Conservation (phyloP, 2,329 filamentous ascomycete genomes). For the Sporothrix mexicana region DNA sequence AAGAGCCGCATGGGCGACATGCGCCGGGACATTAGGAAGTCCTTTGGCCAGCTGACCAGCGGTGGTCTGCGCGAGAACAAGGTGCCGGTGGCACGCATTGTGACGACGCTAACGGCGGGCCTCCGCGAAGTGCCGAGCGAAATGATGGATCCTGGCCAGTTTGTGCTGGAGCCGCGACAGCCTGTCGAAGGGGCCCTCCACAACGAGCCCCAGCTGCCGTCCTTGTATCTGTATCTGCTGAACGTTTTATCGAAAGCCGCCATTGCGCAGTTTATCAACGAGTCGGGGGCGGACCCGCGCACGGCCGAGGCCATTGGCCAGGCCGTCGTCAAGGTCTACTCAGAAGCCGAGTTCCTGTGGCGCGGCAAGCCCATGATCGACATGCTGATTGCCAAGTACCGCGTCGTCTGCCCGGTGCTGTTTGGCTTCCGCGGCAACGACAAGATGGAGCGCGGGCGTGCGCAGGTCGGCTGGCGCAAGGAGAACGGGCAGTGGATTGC, state of each 20-base stretch:
- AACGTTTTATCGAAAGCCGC: conserved; percentile 73
- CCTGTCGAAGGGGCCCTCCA: conserved; percentile 50
- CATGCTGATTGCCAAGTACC: conserved; percentile 81
- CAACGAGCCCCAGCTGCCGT: conserved; percentile 58
- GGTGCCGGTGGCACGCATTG: conserved; percentile 59
- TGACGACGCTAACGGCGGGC: conserved; percentile 57
- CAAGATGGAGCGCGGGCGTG: conserved; percentile 69
- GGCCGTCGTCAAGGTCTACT: conserved; percentile 71
- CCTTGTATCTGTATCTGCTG: conserved; percentile 72
- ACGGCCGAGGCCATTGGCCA: conserved; percentile 76
- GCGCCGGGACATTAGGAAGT: conserved; percentile 72
- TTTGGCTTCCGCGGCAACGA: conserved; percentile 83
- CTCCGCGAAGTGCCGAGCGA: conserved; percentile 56
- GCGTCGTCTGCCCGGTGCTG: conserved; percentile 78
- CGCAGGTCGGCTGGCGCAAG: conserved; percentile 75
- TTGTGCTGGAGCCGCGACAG: conserved; percentile 51
- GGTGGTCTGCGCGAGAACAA: conserved; percentile 51
- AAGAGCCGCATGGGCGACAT: conserved; percentile 73
- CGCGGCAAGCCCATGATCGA: conserved; percentile 72
- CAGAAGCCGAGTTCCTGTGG: conserved; percentile 66
- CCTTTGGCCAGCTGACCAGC: conserved; percentile 73
- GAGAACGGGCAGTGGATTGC: conserved; percentile 65
- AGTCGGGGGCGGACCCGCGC: conserved; percentile 63
- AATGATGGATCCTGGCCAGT: conserved; percentile 59
- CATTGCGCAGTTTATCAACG: conserved; percentile 68